phyloP scores from a whole-genome alignment of 2,329 filamentous ascomycete species.

The Penicillium hordei region DNA sequence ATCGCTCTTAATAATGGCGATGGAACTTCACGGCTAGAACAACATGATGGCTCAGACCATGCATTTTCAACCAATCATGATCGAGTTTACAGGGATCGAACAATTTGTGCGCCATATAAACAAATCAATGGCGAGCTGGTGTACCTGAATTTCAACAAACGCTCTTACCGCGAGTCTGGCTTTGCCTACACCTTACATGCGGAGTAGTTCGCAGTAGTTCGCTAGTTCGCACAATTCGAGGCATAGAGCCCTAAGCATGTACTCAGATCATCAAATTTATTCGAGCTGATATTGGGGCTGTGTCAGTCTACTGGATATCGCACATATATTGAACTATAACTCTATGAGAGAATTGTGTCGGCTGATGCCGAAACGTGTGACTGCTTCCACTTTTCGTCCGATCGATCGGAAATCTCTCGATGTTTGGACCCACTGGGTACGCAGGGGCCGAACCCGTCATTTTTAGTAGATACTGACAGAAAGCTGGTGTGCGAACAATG shows the following conservation, averaged over 20 bases:
- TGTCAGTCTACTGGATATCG: neutral
- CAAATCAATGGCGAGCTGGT: neutral
- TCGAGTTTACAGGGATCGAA: neutral
- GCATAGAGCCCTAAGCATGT: neutral
- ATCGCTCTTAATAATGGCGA: neutral
- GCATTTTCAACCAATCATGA: neutral
- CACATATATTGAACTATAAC: neutral
- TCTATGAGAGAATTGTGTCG: neutral
- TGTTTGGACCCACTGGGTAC: neutral
- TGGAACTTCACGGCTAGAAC: neutral
- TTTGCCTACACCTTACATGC: neutral
- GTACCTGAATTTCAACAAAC: neutral
- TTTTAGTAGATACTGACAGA: no score
- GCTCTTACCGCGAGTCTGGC: neutral
- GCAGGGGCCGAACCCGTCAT: no score
- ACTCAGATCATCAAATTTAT: neutral
- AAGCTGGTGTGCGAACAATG: no score
- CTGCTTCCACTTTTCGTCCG: neutral
- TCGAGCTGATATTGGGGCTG: neutral
- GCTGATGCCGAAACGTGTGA: neutral
- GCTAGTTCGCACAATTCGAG: neutral
- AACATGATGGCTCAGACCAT: neutral
- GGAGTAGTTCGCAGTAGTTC: neutral
- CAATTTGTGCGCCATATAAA: neutral
- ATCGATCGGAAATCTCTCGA: neutral